Percentiles rank a stretch among this genome's conserved stretches.
Conservation (phyloP, 768 basidiomycete species). For the Termitomyces sp. region DNA sequence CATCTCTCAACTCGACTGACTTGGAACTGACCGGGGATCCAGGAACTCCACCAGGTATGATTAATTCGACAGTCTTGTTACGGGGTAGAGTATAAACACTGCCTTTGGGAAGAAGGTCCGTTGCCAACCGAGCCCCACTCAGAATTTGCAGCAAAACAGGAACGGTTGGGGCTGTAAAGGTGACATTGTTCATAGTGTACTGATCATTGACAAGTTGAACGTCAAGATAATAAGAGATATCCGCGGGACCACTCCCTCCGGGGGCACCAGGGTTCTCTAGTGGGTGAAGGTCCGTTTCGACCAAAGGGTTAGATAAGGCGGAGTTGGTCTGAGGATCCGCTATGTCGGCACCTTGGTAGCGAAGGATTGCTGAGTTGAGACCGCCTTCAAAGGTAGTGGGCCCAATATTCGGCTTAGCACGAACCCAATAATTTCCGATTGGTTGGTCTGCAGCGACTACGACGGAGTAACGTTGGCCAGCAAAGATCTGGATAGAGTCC, state of each 20-base stretch:
- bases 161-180: neutral
- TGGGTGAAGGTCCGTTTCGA: neutral
- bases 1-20: too few species aligned
- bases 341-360: neutral
- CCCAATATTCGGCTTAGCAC: neutral
- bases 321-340: neutral
- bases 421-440: neutral
- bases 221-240: neutral
- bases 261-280: neutral
- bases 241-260: neutral
- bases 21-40: slow-evolving; percentile 24
- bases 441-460: neutral
- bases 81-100: slow-evolving; percentile 37
- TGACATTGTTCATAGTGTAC: neutral
- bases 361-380: slow-evolving; percentile 1
- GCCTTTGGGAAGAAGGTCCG: slow-evolving; percentile 29
- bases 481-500: neutral
- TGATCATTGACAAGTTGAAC: neutral
- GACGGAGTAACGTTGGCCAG: slow-evolving; percentile 1
- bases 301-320: neutral
- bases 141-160: slow-evolving; percentile 3
- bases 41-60: slow-evolving; percentile 28
- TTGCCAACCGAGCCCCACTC: neutral
- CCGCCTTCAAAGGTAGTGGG: neutral
- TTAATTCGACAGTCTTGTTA: slow-evolving; percentile 44